Evolutionary conservation across 495 filamentous ascomycete species (phyloP).

Genomic region (Podospora fimiseda): DNA sequence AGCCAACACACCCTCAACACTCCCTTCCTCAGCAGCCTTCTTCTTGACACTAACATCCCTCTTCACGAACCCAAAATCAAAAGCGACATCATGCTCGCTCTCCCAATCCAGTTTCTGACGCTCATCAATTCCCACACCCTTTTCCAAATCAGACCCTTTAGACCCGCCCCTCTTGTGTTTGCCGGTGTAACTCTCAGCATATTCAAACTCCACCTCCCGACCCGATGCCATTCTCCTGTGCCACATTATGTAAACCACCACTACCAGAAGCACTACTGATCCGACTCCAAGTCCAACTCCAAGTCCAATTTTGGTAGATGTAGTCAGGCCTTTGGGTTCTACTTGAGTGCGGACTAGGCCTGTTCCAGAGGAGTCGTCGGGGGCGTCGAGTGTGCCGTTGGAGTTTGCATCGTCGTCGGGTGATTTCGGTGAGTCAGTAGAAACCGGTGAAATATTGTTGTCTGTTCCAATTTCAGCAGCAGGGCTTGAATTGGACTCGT

Average conservation of each 20-base stretch:
- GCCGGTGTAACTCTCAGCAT: not conserved
- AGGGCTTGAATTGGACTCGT: not conserved
- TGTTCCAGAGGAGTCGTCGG: not conserved
- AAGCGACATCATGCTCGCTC: slow-evolving; percentile 23
- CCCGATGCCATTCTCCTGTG: slow-evolving; percentile 13
- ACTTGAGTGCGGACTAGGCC: too few relatives aligned
- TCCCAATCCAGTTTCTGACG: slow-evolving; percentile 23
- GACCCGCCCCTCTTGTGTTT: not conserved
- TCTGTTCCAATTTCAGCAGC: too few relatives aligned
- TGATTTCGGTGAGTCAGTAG: not conserved
- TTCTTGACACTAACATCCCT: not conserved
- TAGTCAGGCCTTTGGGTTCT: slow-evolving; percentile 2
- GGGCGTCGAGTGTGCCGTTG: not conserved
- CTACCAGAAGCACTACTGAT: slow-evolving; percentile 2
- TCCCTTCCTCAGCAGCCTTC: not conserved
- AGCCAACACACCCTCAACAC: not conserved
- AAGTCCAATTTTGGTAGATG: slow-evolving; percentile 19
- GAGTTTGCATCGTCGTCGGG: not conserved
- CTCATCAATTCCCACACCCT: slow-evolving; percentile 5
- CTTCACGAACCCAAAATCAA: slow-evolving; percentile 23
- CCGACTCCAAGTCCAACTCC: slow-evolving; percentile 17
- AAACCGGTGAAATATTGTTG: too few relatives aligned
- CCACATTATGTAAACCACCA: slow-evolving; percentile 11
- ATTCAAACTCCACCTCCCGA: not conserved
- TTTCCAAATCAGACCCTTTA: not conserved